Base-by-base conservation (phyloP, 495 filamentous ascomycete genomes). In the Trichoderma parareesei region DNA sequence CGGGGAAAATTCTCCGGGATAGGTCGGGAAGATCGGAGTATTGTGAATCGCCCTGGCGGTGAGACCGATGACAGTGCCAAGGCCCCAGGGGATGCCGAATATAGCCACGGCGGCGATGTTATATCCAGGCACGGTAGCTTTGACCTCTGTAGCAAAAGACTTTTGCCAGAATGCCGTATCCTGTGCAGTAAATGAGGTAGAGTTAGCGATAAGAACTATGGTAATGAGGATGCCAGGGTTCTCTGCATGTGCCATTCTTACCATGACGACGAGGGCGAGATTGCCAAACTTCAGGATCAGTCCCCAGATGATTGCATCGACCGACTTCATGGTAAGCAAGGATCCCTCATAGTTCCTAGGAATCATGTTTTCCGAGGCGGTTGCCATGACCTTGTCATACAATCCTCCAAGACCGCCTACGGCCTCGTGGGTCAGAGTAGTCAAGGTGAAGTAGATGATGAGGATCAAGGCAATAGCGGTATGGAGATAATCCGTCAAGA, bases 341-440 rank as follows among this genome's bases (percentile, higher is more conserved):
- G 79, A 81, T 3, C 80, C 80, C 33, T 77, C 59, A 40, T 77
- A 81, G 55, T 83, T 83, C 2, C 79, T 79, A 0, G 70, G 61
- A 20, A 83, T 74, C 64, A 75, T 77, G 40, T 90, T 86, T 7
- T 90, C 86, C 4, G 88, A 87, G 60, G 82, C 84, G 2, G 90
- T 89, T n/a, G 89, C 89, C 67, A 92, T 90, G 40, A 90, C 88
- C 69, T 92, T 92, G 77, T 92, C 90, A 77, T 90, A 92, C 74
- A 91, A 90, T 43, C 83, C 81, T 48, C 81, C 84, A 66, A 87
- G 88, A n/a, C 91, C 90, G 8, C 93, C 79, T 16, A 83, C 75
- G 5, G 77, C 79, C 65, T 85, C 88, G 9, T 87, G 53, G 37
- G 53, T 90, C 68, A 90, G 91, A 0, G 90, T 85, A 1, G 84